Evolutionary conservation across 1,139 yeast species (phyloP).

Genomic region (Kurtzmaniella quercitrusa): DNA sequence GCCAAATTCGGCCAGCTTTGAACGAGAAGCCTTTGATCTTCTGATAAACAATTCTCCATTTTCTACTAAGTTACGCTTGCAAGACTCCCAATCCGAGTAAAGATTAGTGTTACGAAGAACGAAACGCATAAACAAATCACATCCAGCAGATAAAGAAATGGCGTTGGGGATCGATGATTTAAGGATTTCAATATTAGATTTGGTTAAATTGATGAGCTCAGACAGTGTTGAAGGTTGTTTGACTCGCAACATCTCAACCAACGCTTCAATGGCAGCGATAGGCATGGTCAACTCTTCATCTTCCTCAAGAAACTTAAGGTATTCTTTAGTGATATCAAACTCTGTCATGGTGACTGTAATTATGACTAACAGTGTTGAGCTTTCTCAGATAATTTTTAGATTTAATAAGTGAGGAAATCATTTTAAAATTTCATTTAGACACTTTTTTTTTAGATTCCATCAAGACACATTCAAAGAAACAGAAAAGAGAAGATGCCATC

Average conservation of each 20-base stretch:
- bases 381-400: neutral
- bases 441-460: neutral
- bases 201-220: constrained; percentile 79
- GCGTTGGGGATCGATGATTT: constrained; percentile 84
- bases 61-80: constrained; percentile 81
- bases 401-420: neutral
- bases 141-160: constrained; percentile 92
- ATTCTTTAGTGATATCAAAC: constrained; percentile 79
- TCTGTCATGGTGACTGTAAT: constrained; percentile 15
- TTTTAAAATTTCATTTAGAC: neutral
- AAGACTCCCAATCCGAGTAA: constrained; percentile 95
- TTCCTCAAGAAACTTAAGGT: constrained; percentile 73
- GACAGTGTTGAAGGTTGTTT: constrained; percentile 92
- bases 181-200: constrained; percentile 68
- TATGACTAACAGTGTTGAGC: constrained; percentile 12
- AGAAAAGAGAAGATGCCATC: constrained; percentile 2
- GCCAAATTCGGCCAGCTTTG: constrained; percentile 85
- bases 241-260: constrained; percentile 75
- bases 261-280: constrained; percentile 93
- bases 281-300: constrained; percentile 98
- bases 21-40: constrained; percentile 87
- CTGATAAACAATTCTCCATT: constrained; percentile 91
- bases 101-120: constrained; percentile 85
- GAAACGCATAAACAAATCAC: constrained; percentile 93
- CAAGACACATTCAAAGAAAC: neutral